Conservation (phyloP, 306 rosid species). For the Psophocarpus tetragonolobus region DNA sequence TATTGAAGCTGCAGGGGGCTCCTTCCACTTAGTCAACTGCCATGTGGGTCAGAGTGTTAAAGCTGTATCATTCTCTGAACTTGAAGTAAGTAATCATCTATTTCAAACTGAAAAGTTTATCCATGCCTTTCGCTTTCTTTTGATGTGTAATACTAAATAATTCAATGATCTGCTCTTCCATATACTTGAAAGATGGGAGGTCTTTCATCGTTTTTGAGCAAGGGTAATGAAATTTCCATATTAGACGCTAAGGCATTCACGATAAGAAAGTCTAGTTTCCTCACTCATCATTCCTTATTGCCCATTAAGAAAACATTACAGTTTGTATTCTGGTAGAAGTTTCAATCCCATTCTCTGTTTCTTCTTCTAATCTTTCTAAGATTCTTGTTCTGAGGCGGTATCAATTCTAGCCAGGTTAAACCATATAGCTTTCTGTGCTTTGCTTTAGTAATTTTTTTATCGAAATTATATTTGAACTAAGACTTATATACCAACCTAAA, state of each 20-base stretch:
- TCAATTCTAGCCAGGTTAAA: background rate
- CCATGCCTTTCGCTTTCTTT: background rate
- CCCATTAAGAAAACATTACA: background rate
- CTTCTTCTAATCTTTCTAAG: conserved; percentile 8
- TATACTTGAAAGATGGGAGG: background rate
- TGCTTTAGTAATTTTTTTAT: conserved; percentile 11
- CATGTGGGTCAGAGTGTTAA: conserved; percentile 80
- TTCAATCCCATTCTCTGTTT: background rate
- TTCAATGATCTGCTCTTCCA: conserved; percentile 8
- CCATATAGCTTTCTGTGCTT: background rate
- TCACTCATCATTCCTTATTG: conserved; percentile 2
- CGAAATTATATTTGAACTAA: background rate
- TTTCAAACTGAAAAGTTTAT: conserved; percentile 29
- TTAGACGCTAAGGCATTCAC: background rate
- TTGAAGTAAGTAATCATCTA: conserved; percentile 68
- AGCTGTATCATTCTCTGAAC: conserved; percentile 76
- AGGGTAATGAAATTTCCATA: background rate
- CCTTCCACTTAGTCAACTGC: conserved; percentile 81
- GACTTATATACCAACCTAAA: background rate
- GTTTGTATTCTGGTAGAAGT: background rate
- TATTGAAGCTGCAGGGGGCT: conserved; percentile 88
- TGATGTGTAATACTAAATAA: background rate
- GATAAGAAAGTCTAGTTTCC: background rate
- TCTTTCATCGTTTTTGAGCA: background rate
- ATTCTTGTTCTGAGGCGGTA: background rate